Evolutionary conservation across 257 asterid genomes (phyloP).

Genomic region (Capsicum rhomboideum): DNA sequence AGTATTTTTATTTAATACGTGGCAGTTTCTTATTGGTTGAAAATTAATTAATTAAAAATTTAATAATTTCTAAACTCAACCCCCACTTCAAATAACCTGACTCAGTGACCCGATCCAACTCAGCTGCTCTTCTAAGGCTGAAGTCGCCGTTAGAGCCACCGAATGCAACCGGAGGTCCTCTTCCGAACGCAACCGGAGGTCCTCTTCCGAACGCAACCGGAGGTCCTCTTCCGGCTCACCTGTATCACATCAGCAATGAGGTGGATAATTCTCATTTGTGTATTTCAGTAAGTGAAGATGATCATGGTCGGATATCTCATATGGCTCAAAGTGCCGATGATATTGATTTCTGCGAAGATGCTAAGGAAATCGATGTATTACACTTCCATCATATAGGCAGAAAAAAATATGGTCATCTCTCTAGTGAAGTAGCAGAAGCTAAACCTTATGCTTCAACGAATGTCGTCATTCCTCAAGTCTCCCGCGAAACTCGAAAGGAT

Average conservation of each 20-base stretch:
- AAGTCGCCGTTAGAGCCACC: too few relatives aligned
- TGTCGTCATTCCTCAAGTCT: slow-evolving; percentile 30
- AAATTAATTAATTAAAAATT: too few relatives aligned
- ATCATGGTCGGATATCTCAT: slow-evolving; percentile 9
- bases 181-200: too few relatives aligned
- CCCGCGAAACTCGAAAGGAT: slow-evolving; percentile 51
- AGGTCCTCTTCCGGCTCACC: too few relatives aligned
- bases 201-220: too few relatives aligned
- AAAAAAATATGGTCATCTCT: slow-evolving; percentile 44
- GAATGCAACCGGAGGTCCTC: too few relatives aligned
- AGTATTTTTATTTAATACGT: too few relatives aligned
- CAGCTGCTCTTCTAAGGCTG: too few relatives aligned
- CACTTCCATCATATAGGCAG: slow-evolving; percentile 28
- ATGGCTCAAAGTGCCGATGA: slow-evolving; percentile 27
- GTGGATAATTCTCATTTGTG: slow-evolving; percentile 25
- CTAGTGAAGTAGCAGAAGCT: slow-evolving; percentile 35
- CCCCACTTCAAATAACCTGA: too few relatives aligned
- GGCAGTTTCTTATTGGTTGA: too few relatives aligned
- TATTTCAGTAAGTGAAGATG: slow-evolving; percentile 16
- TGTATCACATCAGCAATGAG: slow-evolving; percentile 32
- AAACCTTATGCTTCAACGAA: slow-evolving; percentile 25
- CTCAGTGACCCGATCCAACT: too few relatives aligned
- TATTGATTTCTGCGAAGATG: slow-evolving; percentile 16
- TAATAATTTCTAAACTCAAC: too few relatives aligned
- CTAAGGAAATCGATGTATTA: slow-evolving; percentile 27